Conservation (phyloP, 2,329 filamentous ascomycete species). For the Lanzia echinophila region DNA sequence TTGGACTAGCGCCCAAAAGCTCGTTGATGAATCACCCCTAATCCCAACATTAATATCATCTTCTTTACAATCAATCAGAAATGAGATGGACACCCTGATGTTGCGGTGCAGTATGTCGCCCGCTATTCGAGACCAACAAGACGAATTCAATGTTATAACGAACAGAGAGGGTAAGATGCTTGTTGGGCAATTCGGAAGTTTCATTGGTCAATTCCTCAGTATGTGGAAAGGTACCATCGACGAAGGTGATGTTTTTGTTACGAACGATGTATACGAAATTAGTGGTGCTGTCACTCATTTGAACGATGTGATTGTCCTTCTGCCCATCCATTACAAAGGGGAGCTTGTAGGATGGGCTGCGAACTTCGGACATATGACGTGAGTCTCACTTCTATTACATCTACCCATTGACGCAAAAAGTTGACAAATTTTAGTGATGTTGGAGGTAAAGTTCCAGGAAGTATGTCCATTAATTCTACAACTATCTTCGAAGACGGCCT, state of each 20-base stretch:
- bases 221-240: constrained; percentile 4
- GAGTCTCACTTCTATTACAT: background rate
- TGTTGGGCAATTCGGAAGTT: constrained; percentile 3
- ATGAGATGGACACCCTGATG: constrained; percentile 8
- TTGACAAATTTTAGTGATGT: background rate
- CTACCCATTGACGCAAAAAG: too few species aligned
- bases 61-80: constrained; percentile 5
- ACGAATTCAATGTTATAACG: constrained; percentile 6
- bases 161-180: constrained; percentile 4
- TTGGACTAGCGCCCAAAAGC: background rate
- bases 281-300: constrained; percentile 5
- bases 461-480: constrained; percentile 2
- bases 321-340: background rate
- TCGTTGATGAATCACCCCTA: background rate
- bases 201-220: background rate
- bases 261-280: constrained; percentile 1
- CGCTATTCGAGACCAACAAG: constrained; percentile 5
- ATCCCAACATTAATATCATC: constrained; percentile 4
- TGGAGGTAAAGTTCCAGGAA: background rate
- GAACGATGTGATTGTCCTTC: constrained; percentile 3
- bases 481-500: background rate
- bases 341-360: constrained; percentile 4
- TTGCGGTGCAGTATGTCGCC: background rate
- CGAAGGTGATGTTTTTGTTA: constrained; percentile 4
- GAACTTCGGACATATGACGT: constrained; percentile 5